Percentiles rank a stretch among this genome's conserved stretches.
These are phyloP conservation scores for Furcasterigmium furcatum DNA, from an alignment of 2,329 filamentous ascomycete genomes.

Conservation along the genomic window DNA sequence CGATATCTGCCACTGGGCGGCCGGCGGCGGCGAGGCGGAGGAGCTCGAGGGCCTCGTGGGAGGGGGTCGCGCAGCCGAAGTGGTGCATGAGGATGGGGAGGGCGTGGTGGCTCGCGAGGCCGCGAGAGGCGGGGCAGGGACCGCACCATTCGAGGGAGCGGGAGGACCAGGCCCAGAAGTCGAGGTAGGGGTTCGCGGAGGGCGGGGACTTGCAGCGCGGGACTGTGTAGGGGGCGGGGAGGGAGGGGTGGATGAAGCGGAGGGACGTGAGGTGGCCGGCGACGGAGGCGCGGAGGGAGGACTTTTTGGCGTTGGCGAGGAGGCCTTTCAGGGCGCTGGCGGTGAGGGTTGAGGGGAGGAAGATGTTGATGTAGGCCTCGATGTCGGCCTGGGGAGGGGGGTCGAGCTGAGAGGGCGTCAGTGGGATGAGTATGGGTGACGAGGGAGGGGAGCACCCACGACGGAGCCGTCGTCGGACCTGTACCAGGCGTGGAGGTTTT, in stretches of 20 bases:
- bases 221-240: slow-evolving; percentile 34
- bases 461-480: slow-evolving; percentile 27
- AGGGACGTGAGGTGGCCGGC: slow-evolving; percentile 52
- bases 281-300: slow-evolving; percentile 54
- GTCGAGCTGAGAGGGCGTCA: slow-evolving; percentile 23
- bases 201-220: slow-evolving; percentile 41
- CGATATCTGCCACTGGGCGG: slow-evolving; percentile 60
- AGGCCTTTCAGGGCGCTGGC: slow-evolving; percentile 61
- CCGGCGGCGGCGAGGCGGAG: slow-evolving; percentile 53
- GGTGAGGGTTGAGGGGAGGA: slow-evolving; percentile 57
- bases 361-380: slow-evolving; percentile 64
- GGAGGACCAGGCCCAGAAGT: slow-evolving; percentile 65
- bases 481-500: slow-evolving; percentile 49
- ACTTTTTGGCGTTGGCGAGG: slow-evolving; percentile 60
- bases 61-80: slow-evolving; percentile 70
- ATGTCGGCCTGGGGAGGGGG: slow-evolving; percentile 56
- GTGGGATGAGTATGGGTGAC: not conserved
- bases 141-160: slow-evolving; percentile 64
- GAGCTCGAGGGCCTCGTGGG: slow-evolving; percentile 61
- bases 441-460: slow-evolving; percentile 17
- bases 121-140: slow-evolving; percentile 48
- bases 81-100: slow-evolving; percentile 75
- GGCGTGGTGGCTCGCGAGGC: slow-evolving; percentile 61
- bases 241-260: slow-evolving; percentile 45
- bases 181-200: slow-evolving; percentile 61